These are phyloP conservation scores for Penicillium antarcticum DNA, from an alignment of 495 filamentous ascomycete genomes.

Conservation along the genomic window DNA sequence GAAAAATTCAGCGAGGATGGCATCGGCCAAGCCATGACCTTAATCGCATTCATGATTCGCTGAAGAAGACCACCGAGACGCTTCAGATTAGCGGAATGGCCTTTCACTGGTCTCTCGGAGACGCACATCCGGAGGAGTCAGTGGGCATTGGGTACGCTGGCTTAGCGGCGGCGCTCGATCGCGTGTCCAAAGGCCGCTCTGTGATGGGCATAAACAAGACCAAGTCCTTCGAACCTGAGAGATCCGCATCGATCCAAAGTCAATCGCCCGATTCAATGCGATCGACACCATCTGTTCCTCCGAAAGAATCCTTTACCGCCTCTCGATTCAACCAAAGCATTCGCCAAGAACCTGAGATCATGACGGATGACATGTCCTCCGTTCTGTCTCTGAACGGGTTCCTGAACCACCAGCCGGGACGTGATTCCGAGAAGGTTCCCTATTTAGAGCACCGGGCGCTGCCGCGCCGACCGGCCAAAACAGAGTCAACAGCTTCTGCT, in stretches of 20 bases:
- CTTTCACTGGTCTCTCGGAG: constrained; percentile 23
- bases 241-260: constrained; percentile 2
- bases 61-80: constrained; percentile 17
- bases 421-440: neutral
- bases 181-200: constrained; percentile 21
- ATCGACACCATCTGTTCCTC: constrained; percentile 16
- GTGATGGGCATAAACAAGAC: constrained; percentile 20
- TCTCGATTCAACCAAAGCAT: neutral
- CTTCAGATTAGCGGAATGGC: constrained; percentile 24
- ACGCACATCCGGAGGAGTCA: constrained; percentile 17
- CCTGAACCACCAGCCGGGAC: constrained; percentile 2
- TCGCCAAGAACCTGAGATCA: neutral
- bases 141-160: constrained; percentile 24
- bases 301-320: constrained; percentile 4
- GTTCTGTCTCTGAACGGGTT: constrained; percentile 15
- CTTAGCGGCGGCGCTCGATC: constrained; percentile 23
- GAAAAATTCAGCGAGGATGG: constrained; percentile 49
- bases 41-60: constrained; percentile 21
- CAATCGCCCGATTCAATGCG: neutral
- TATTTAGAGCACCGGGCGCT: neutral
- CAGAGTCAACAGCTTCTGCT: neutral
- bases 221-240: constrained; percentile 1
- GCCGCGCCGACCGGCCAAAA: neutral
- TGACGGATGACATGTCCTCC: constrained; percentile 18
- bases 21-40: constrained; percentile 24